Conservation (phyloP, 257 asterid genomes). For the Haberlea rhodopensis region DNA sequence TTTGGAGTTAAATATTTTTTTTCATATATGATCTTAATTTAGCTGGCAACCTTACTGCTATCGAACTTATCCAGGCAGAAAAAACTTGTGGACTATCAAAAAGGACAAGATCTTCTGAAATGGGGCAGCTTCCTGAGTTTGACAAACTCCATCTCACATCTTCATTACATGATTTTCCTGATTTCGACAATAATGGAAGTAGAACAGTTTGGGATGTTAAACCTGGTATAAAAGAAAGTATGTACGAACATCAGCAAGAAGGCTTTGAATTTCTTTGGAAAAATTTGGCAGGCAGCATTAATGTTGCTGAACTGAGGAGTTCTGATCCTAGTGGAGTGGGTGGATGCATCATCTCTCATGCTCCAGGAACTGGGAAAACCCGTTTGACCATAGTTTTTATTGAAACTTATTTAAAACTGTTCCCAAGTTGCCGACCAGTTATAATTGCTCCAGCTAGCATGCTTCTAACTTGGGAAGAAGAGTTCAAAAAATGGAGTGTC, state of each 20-base stretch:
- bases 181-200: neutral
- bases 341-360: conserved; percentile 74
- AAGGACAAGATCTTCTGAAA: conserved; percentile 14
- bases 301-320: conserved; percentile 35
- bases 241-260: conserved; percentile 62
- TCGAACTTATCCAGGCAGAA: conserved; percentile 30
- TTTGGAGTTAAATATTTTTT: neutral
- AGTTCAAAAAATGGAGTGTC: conserved; percentile 56
- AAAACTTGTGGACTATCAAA: conserved; percentile 1
- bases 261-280: conserved; percentile 69
- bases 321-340: conserved; percentile 36
- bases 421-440: conserved; percentile 46
- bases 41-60: conserved; percentile 5
- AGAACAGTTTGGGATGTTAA: conserved; percentile 57
- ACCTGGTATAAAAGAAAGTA: conserved; percentile 32
- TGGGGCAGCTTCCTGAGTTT: conserved; percentile 13
- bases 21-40: neutral
- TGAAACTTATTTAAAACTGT: conserved; percentile 44
- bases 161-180: conserved; percentile 9
- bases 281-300: conserved; percentile 51
- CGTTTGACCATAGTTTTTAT: conserved; percentile 50
- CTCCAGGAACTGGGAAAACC: conserved; percentile 76
- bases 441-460: conserved; percentile 61
- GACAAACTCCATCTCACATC: conserved; percentile 22
- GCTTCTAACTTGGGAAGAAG: conserved; percentile 71